Percentiles rank a stretch among this genome's conserved stretches.
These are phyloP conservation scores for Fusarium keratoplasticum DNA, from an alignment of 2,329 filamentous ascomycete genomes.

Conservation along the genomic window DNA sequence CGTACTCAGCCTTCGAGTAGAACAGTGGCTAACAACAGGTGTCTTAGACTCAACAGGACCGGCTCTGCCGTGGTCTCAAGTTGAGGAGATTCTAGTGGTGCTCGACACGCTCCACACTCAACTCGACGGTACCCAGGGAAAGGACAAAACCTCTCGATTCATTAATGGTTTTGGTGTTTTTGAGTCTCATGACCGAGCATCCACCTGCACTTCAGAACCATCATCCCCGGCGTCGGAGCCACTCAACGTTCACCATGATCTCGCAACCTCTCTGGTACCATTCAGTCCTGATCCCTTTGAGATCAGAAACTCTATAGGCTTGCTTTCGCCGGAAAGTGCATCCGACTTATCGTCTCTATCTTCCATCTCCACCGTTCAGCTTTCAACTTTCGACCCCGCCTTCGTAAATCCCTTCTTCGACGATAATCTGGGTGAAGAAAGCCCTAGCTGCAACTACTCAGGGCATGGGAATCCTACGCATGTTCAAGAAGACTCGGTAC, in stretches of 20 bases:
- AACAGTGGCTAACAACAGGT: background rate
- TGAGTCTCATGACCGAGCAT: background rate
- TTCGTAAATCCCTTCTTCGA: background rate
- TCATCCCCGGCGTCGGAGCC: background rate
- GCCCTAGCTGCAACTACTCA: background rate
- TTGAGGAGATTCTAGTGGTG: background rate
- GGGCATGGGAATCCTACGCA: too few relatives aligned
- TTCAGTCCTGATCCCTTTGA: background rate
- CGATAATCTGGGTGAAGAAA: background rate
- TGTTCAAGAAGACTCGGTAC: fast-evolving
- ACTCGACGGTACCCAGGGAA: background rate
- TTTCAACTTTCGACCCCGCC: background rate
- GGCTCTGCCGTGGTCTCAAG: background rate
- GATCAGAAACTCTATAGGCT: background rate
- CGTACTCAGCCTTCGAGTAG: background rate
- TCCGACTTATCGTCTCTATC: background rate
- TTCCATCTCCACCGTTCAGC: background rate
- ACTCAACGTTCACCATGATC: background rate
- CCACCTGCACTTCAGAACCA: background rate
- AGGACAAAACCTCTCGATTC: background rate
- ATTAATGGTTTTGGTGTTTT: background rate
- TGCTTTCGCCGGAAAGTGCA: background rate
- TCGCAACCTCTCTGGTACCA: background rate
- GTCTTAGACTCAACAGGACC: background rate
- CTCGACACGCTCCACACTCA: background rate